These are phyloP conservation scores for Sanghuangporus sanghuang DNA, from an alignment of 1,284 basidiomycete species.

Conservation along the genomic window DNA sequence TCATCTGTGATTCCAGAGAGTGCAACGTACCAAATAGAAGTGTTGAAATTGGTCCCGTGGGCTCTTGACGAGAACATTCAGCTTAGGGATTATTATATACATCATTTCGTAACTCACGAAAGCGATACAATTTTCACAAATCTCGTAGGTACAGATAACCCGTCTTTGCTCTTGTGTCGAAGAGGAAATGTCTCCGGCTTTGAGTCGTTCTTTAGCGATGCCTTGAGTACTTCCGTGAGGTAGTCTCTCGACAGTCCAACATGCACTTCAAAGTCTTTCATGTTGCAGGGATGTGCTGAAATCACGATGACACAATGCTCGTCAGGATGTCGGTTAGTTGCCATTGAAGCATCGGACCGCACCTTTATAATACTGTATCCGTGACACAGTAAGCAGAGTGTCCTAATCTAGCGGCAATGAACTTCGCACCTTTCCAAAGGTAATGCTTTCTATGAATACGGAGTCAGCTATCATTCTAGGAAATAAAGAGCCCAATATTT, in stretches of 20 bases:
- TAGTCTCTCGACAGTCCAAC: conserved; percentile 58
- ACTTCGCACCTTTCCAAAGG: conserved; percentile 68
- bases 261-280: conserved; percentile 73
- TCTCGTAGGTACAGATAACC: conserved; percentile 54
- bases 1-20: conserved; percentile 54
- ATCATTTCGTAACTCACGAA: conserved; percentile 41
- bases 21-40: conserved; percentile 71
- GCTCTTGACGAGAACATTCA: conserved; percentile 35
- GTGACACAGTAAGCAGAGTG: neutral
- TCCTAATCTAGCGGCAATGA: conserved; percentile 5
- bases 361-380: conserved; percentile 48
- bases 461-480: neutral
- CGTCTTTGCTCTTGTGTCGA: conserved; percentile 46
- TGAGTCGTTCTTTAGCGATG: conserved; percentile 59
- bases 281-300: conserved; percentile 66
- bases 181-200: conserved; percentile 59
- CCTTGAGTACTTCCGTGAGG: conserved; percentile 59
- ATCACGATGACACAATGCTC: neutral
- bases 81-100: neutral
- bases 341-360: neutral
- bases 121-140: conserved; percentile 71
- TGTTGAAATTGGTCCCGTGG: conserved; percentile 66
- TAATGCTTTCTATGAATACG: conserved; percentile 50
- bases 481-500: neutral
- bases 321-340: neutral